phyloP scores from a whole-genome alignment of 768 basidiomycete species.

The Floccularia luteovirens region DNA sequence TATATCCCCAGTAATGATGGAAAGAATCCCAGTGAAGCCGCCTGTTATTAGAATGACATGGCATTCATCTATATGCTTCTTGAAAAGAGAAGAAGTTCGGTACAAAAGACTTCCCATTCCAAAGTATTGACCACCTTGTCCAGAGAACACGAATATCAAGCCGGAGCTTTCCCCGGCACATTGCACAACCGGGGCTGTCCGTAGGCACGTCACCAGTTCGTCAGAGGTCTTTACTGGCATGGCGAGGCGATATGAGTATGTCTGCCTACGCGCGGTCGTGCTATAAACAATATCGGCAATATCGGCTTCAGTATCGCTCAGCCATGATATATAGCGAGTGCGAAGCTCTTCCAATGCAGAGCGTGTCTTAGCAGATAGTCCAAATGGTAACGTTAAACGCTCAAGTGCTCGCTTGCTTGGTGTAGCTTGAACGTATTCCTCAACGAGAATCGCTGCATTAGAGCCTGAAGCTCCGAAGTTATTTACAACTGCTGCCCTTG shows the following conservation, averaged over 20 bases:
- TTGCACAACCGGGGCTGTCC: slow-evolving; percentile 21
- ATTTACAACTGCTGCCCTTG: slow-evolving; percentile 54
- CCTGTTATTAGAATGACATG: slow-evolving; percentile 36
- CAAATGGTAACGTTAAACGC: slow-evolving; percentile 34
- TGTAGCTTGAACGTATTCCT: slow-evolving; percentile 30
- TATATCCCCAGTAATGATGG: slow-evolving; percentile 26
- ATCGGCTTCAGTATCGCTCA: slow-evolving; percentile 19
- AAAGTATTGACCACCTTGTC: slow-evolving; percentile 62
- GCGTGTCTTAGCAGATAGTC: slow-evolving; percentile 53
- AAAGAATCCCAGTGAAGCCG: slow-evolving; percentile 44
- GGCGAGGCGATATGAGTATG: slow-evolving; percentile 45
- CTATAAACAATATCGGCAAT: slow-evolving; percentile 59
- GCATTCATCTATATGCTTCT: slow-evolving; percentile 47
- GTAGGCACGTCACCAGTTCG: slow-evolving; percentile 41
- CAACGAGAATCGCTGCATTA: slow-evolving; percentile 53
- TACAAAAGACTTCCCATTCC: slow-evolving; percentile 62
- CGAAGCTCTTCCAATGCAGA: slow-evolving; percentile 40
- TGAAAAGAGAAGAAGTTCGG: slow-evolving; percentile 37
- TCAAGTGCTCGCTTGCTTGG: background rate
- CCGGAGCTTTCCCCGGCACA: slow-evolving; percentile 16
- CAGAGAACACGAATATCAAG: slow-evolving; percentile 64
- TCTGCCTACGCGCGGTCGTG: slow-evolving; percentile 55
- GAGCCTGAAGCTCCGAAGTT: slow-evolving; percentile 76
- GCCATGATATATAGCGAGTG: slow-evolving; percentile 36
- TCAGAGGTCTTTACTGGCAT: slow-evolving; percentile 32